phyloP scores from a whole-genome alignment of 192 early-diverging fungal genomes.

The Backusella macrospora region DNA sequence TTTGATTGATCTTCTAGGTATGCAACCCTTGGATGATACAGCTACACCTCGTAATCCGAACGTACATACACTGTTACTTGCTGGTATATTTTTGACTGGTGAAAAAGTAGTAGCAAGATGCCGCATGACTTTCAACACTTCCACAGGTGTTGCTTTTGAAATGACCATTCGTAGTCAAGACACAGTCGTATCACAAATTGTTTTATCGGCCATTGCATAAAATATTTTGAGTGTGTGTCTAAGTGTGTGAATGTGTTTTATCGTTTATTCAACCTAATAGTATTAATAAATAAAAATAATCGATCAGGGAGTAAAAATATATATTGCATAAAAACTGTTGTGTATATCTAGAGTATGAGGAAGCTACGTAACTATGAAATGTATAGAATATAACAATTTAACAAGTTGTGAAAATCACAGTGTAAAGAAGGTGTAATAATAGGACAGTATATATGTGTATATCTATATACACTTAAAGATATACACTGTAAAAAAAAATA shows the following conservation, averaged over 20 bases:
- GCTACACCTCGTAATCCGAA: conserved; percentile 68
- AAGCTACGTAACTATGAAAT: too few species aligned
- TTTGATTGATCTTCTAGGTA: conserved; percentile 82
- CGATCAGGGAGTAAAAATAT: not conserved
- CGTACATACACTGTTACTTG: conserved; percentile 84
- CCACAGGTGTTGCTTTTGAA: conserved; percentile 91
- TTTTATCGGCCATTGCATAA: conserved; percentile 79
- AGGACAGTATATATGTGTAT: too few species aligned
- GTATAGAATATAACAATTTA: too few species aligned
- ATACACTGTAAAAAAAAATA: too few species aligned
- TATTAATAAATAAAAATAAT: not conserved
- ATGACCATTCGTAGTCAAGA: conserved; percentile 79
- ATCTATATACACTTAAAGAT: too few species aligned
- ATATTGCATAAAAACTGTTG: too few species aligned
- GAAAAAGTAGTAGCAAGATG: conserved; percentile 73
- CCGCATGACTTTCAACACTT: conserved; percentile 86
- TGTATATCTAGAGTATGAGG: too few species aligned
- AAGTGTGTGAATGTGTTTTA: too few species aligned
- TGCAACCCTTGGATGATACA: conserved; percentile 81
- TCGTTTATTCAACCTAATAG: not conserved
- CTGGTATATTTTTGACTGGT: conserved; percentile 87
- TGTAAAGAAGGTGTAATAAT: too few species aligned
- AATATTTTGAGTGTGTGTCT: not conserved
- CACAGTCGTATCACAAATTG: conserved; percentile 64
- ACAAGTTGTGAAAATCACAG: too few species aligned